Evolutionary conservation across 352 stramenopile genomes (phyloP).

Genomic region (Phytopythium chamaehyphon): DNA sequence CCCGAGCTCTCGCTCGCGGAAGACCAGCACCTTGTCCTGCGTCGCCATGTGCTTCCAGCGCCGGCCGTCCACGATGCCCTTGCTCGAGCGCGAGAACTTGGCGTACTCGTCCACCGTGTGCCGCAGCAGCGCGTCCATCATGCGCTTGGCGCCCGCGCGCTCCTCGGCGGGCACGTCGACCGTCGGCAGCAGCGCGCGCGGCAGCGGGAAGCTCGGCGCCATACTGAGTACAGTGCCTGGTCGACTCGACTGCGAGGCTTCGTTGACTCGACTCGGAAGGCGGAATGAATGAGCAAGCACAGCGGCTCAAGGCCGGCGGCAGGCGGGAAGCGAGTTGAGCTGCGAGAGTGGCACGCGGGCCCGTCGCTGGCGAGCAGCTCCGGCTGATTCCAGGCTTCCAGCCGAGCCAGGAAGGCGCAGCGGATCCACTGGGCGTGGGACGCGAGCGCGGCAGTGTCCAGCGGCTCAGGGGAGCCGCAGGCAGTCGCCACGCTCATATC

Average conservation of each 20-base stretch:
- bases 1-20: conserved; percentile 31
- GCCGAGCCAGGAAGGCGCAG: no score
- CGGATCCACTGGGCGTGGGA: no score
- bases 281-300: conserved; percentile 4
- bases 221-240: no score
- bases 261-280: not conserved
- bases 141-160: conserved; percentile 26
- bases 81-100: conserved; percentile 25
- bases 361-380: no score
- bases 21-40: conserved; percentile 49
- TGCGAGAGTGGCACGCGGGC: no score
- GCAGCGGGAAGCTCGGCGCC: conserved; percentile 43
- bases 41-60: conserved; percentile 38
- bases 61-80: conserved; percentile 29
- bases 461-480: no score
- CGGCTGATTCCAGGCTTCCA: no score
- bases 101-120: conserved; percentile 48
- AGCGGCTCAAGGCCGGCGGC: no score
- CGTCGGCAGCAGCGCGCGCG: conserved; percentile 36
- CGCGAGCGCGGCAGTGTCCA: no score
- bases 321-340: no score
- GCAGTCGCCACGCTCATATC: no score
- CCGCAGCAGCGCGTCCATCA: conserved; percentile 38
- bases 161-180: conserved; percentile 35
- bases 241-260: no score